Base-by-base conservation (phyloP, 164 flowering plant species). In the Annona cherimola region DNA sequence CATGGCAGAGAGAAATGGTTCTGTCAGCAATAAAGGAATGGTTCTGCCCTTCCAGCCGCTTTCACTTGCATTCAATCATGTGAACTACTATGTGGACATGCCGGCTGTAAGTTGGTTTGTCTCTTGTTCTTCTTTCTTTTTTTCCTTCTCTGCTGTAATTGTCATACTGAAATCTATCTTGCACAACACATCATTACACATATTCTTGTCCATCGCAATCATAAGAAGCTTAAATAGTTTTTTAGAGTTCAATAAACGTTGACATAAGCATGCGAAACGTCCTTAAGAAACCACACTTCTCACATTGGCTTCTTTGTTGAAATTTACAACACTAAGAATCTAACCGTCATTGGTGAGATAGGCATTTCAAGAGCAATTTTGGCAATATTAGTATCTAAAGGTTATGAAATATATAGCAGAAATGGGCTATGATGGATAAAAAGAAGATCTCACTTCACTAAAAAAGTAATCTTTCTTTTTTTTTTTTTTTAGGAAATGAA, bases 31-130 rank as follows among this genome's bases (percentile, higher is more conserved):
- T 54, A 61, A 61, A 39, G 92, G 96, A 81, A 88, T 88, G 92
- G 85, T 88, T 67, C 75, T 88, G 61, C 92, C 90, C 5, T 88
- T 85, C 77, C 79, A 79, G 76, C 88, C 92, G 61, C 83, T 88
- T 39, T 82, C 88, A 26, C 80, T 88, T 45, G 78, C 86, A 63
- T 88, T 86, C 77, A 77, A 80, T 67, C 85, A 81, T 76, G 86
- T 88, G 74, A 88, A 85, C 50, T 88, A 88, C 84, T 84, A 75
- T 43, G 89, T 88, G 1, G 87, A 88, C 75, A 88, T 88, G 92
- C 92, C 92, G 41, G 69, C 86, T 11, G 92, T 88, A 82, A 82
- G 89, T 77, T 71, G 40, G 41, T 64, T 72, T 5, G 57, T 50
- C 14, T 50, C 57, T 50, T 50, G 14, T 50, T 50, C 57, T 50